phyloP scores from a whole-genome alignment of 192 early-diverging fungal species.

The Umbelopsis isabellina region DNA sequence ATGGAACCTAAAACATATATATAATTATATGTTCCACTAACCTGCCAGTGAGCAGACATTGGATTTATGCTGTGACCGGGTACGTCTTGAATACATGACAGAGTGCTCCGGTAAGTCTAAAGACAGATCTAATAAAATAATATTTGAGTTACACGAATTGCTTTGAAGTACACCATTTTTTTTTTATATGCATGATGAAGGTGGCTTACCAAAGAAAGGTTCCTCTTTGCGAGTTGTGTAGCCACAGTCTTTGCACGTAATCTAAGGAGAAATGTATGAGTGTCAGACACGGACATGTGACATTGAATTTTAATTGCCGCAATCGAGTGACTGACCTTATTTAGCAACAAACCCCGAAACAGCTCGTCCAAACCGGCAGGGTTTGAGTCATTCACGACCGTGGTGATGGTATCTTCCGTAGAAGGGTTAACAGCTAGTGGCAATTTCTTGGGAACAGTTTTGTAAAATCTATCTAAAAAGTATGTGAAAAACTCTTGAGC shows the following conservation, averaged over 20 bases:
- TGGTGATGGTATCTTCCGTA: not conserved
- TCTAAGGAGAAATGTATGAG: not conserved
- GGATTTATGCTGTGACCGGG: constrained; percentile 9
- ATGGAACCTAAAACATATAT: not conserved
- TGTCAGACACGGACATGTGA: constrained; percentile 1
- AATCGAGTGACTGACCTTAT: constrained; percentile 13
- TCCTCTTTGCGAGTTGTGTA: constrained; percentile 16
- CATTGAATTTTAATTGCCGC: not conserved
- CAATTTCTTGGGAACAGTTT: constrained; percentile 37
- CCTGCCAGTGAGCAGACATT: not conserved
- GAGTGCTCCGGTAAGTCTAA: not conserved
- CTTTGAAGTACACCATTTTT: not conserved
- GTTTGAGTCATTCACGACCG: not conserved
- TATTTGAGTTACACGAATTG: not conserved
- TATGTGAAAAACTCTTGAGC: constrained; percentile 91
- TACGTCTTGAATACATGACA: not conserved
- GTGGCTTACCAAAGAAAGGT: constrained; percentile 10
- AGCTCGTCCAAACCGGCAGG: constrained; percentile 3
- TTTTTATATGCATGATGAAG: not conserved
- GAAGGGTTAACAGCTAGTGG: not conserved
- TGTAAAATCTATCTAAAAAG: constrained; percentile 84
- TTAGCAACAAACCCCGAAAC: constrained; percentile 17
- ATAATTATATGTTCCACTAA: not conserved
- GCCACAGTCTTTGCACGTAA: constrained; percentile 16
- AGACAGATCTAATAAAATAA: not conserved